Evolutionary conservation across 1,284 basidiomycete species (phyloP), one percentile per base, ranked within the genome.

Genomic region (Coniophora puteana): DNA sequence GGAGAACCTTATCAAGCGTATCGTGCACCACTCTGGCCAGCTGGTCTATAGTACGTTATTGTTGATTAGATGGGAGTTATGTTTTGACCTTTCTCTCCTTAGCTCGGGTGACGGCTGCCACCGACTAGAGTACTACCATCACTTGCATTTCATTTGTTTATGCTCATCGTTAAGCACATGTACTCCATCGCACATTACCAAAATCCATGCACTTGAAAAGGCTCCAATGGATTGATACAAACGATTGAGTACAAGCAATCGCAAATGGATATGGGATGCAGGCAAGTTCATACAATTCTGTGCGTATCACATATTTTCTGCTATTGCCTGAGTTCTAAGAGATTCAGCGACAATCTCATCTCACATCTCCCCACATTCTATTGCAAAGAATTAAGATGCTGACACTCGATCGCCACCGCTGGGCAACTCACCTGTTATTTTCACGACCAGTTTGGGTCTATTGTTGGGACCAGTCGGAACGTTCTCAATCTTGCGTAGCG

Each of bases 21-120:
- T 99, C 61, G 91, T 98, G 52, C 94, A 97, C 76, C 93, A 96
- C 78, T 85, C 89, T 59, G 77, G 80, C 49, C 95, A 99, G 73
- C 76, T 95, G 62, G 83, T 97, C 59, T 97, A 93, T 83, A 93
- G 89, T 89, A 57, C 60, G 85, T 82, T 36, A 37, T n/a, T 36
- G 36, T 42, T n/a, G 13, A 41, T 32, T 36, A 14, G 20, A 20
- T 31, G 14, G 10, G 32, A 44, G 25, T 25, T 27, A n/a, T 14
- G 21, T 27, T n/a, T 12, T n/a, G 30, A 35, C 26, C 45, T 36
- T 39, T 38, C 53, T 29, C 24, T 37, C 48, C 38, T 40, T 50
- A 84, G 81, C 82, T 51, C 79, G 82, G 56, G 68, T 75, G 64
- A 85, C 82, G 47, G 69, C 74, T 47, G 65, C 70, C 51, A 65